These are phyloP conservation scores for Echinochloa phyllopogon DNA, from an alignment of 176 grass and related monocot genomes.

Conservation along the genomic window DNA sequence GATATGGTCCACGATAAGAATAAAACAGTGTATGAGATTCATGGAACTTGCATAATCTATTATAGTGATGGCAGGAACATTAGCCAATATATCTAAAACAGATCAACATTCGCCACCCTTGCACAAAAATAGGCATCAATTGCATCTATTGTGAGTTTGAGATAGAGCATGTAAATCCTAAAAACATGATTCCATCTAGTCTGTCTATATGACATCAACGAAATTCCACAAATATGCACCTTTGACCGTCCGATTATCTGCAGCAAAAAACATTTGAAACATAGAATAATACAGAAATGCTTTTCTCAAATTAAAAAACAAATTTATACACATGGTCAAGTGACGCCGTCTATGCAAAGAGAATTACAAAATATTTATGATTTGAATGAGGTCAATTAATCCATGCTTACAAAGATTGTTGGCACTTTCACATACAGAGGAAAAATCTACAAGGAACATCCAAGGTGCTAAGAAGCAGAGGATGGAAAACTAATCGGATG, in stretches of 20 bases:
- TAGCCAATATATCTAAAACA: neutral
- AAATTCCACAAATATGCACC: neutral
- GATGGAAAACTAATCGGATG: neutral
- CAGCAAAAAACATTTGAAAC: neutral
- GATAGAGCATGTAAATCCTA: neutral
- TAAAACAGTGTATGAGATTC: neutral
- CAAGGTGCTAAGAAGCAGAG: slow-evolving; percentile 6
- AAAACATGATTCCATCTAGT: neutral
- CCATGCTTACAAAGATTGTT: neutral
- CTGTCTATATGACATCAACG: neutral
- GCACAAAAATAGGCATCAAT: neutral
- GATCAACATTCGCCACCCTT: neutral
- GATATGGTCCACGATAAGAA: neutral
- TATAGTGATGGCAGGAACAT: neutral
- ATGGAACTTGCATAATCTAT: neutral
- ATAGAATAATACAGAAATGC: neutral
- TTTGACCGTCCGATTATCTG: neutral
- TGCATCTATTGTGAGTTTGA: neutral
- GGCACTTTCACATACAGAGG: neutral
- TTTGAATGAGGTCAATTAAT: slow-evolving; percentile 2
- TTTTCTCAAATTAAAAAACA: neutral
- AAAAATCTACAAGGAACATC: neutral
- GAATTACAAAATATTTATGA: neutral
- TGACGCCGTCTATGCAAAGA: neutral
- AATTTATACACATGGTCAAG: neutral